Base-by-base conservation (phyloP, 306 rosid species). In the Leucaena leucocephala region DNA sequence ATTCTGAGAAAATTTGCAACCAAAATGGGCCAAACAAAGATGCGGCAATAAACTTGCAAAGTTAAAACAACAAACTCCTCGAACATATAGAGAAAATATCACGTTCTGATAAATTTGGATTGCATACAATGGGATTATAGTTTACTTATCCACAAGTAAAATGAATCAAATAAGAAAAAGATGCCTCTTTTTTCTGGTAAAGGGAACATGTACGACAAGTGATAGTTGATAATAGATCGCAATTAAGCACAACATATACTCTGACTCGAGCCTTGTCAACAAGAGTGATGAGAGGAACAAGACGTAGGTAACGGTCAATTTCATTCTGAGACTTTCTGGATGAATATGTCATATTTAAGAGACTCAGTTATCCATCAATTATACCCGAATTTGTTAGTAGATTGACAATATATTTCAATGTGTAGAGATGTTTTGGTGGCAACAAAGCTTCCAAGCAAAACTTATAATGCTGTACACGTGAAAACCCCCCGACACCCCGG, bases 221-320 rank as follows among this genome's bases (percentile, higher is more conserved):
- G 68, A 76, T n/a, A 76, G 17, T 68, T 8, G 66, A 65, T 38
- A 66, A 34, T 17, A 34, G 57, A 82, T 54, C 70, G 68, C 3
- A 45, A 45, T 33, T 72, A 79, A 75, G 50, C 9, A 62, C 40
- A 82, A 75, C 48, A 62, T 13, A 84, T 91, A 91, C 98, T 97
- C 97, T 92, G 93, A 94, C 97, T 83, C 98, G 91, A 81, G 97
- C 86, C 83, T 96, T 93, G 72, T 96, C 98, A 35, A 96, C 99
- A 1, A 96, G 98, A 39, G 99, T 90, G 82, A 96, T 96, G 68
- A 96, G 89, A 65, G 97, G 99, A 48, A 96, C 98, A 16, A 96
- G 97, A 17, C 87, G 86, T 44, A 96, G 78, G 80, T 93, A 96
- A 84, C 97, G 81, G 62, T 96, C 99, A 57, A 96, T 96, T 80